Conservation (phyloP, 768 basidiomycete species). For the Suillus paluster region DNA sequence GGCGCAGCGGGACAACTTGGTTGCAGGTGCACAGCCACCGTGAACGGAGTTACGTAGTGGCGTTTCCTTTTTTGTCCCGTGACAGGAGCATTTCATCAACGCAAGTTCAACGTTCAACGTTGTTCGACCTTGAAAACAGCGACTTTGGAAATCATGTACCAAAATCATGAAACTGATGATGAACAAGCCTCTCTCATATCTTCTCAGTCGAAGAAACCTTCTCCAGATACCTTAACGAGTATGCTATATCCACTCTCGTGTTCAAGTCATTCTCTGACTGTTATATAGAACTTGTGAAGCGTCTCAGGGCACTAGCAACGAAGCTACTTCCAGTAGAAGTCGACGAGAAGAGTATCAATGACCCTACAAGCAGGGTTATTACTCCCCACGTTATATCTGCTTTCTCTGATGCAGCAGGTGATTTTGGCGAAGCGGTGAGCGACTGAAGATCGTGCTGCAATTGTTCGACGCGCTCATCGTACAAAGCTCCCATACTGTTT, state of each 20-base stretch:
- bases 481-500: conserved; percentile 80
- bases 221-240: conserved; percentile 82
- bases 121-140: not conserved
- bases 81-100: not conserved
- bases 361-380: conserved; percentile 82
- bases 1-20: conserved; percentile 20
- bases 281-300: conserved; percentile 73
- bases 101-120: conserved; percentile 5
- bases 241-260: conserved; percentile 25
- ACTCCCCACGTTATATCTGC: conserved; percentile 80
- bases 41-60: not conserved
- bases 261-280: not conserved
- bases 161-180: conserved; percentile 25
- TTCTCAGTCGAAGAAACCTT: conserved; percentile 52
- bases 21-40: conserved; percentile 33
- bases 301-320: conserved; percentile 76
- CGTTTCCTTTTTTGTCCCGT: not conserved
- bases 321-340: conserved; percentile 84
- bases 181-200: conserved; percentile 54
- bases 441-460: not conserved
- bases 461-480: not conserved
- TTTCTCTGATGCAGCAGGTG: conserved; percentile 82
- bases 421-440: conserved; percentile 83
- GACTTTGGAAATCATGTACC: conserved; percentile 25
- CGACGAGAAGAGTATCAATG: conserved; percentile 61